These are phyloP conservation scores for Cyberlindnera sargentensis DNA, from an alignment of 805 yeast genomes.

Conservation along the genomic window DNA sequence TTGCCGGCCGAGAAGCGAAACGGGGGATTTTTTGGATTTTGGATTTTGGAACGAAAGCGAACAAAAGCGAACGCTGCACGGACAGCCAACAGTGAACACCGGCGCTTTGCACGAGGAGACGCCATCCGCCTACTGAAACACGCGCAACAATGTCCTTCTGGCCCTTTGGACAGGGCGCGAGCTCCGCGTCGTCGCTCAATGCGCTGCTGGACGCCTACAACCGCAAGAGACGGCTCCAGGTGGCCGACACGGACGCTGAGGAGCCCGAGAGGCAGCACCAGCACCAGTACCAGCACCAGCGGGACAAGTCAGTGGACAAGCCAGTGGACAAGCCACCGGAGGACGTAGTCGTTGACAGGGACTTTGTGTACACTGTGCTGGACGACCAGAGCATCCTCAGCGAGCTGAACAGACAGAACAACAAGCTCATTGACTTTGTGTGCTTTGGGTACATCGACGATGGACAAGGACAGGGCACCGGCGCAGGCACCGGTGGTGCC, in stretches of 20 bases:
- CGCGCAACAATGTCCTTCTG: constrained; percentile 32
- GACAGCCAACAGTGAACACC: background rate
- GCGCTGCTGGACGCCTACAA: constrained; percentile 36
- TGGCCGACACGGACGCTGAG: background rate
- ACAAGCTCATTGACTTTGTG: constrained; percentile 43
- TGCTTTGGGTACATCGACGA: constrained; percentile 35
- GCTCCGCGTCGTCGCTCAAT: constrained; percentile 28
- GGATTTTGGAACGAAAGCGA: too few relatives aligned
- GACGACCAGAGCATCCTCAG: constrained; percentile 32
- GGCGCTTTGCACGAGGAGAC: background rate
- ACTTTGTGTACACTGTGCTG: constrained; percentile 30
- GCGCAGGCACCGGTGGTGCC: constrained; percentile 6
- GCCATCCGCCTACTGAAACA: background rate
- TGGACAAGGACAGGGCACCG: background rate
- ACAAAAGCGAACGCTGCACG: too few relatives aligned
- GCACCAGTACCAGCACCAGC: too few relatives aligned
- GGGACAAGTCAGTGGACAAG: too few relatives aligned
- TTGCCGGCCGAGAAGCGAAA: too few relatives aligned
- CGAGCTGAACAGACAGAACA: constrained; percentile 32
- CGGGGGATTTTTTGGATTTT: too few relatives aligned
- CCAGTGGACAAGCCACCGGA: background rate
- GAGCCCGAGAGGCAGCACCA: background rate
- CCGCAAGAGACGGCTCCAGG: constrained; percentile 15
- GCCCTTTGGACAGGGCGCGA: constrained; percentile 36
- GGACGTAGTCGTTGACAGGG: constrained; percentile 14